Evolutionary conservation across 192 early-diverging fungal species (phyloP), one percentile per base, ranked within the genome.

Genomic region (Rhizoclosmatium globosum): DNA sequence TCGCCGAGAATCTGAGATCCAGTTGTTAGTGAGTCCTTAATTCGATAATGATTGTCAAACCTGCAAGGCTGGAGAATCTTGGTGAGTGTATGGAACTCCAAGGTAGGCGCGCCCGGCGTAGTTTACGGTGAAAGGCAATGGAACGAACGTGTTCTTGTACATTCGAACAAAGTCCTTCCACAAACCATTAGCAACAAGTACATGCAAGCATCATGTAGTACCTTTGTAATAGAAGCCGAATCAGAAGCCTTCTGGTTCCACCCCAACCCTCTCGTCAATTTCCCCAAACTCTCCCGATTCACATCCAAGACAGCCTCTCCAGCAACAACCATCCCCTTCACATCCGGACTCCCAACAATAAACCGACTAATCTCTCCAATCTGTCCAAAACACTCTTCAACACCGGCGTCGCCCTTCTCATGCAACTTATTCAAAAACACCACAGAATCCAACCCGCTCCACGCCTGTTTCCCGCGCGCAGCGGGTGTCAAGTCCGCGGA

Each of bases 101-200:
- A 90, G 87, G 23, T 93, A 91, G 2, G 89, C 88, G 71, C 90
- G 86, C 39, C 92, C 90, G 3, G 92, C 91, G 75, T 93, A 97
- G 83, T 97, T 97, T 46, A 97, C 93, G 21, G 92, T 89, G 69
- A 94, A 94, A 2, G 96, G 96, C 48, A 96, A 82, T 6, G 94
- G 90, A 79, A 92, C 94, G 83, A 95, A 95, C 39, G 89, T 88
- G 45, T 93, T 92, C 43, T 77, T 71, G 71, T 85, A 90, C 6
- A 80, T 68, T 2, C 92, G 82, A 0, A 60, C 68, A 65, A 93
- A 94, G 1, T 56, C 76, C 23, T 76, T 39, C 47, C 6, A 44
- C 7, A 6, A 17, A 0, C 17, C 17, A 31, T 31, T 31, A 31
- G 31, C 31, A 31, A 31, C 31, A 31, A 31, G 31, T 31, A 31